Conservation (phyloP, 2,329 filamentous ascomycete species). For the Alternaria sp. region DNA sequence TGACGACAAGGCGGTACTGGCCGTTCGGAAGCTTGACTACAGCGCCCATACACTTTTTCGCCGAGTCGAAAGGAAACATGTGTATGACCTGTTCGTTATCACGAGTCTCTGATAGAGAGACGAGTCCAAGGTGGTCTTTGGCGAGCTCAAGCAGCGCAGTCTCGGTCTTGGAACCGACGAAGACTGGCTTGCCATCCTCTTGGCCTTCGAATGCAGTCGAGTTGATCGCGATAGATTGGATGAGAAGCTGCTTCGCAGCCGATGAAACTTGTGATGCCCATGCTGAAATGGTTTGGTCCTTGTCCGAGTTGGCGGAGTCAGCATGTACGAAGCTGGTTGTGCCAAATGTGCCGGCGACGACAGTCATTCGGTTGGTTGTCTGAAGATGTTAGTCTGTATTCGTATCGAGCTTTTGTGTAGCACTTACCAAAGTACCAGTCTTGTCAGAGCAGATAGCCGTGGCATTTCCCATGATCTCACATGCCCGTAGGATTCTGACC, state of each 20-base stretch:
- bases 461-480: slow-evolving; percentile 49
- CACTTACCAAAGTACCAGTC: slow-evolving; percentile 40
- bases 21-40: slow-evolving; percentile 60
- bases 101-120: slow-evolving; percentile 58
- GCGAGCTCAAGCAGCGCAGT: slow-evolving; percentile 63
- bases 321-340: slow-evolving; percentile 59
- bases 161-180: slow-evolving; percentile 66
- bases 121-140: slow-evolving; percentile 61
- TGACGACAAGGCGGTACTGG: slow-evolving; percentile 61
- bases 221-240: slow-evolving; percentile 49
- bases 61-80: slow-evolving; percentile 64
- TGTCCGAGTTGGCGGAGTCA: slow-evolving; percentile 52
- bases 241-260: slow-evolving; percentile 40
- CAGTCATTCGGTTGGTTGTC: slow-evolving; percentile 54
- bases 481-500: slow-evolving; percentile 43
- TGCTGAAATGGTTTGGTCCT: slow-evolving; percentile 51
- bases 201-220: slow-evolving; percentile 63
- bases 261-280: slow-evolving; percentile 56
- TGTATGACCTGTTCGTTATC: slow-evolving; percentile 59
- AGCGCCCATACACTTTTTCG: slow-evolving; percentile 65
- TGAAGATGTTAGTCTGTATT: slow-evolving; percentile 12
- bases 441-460: slow-evolving; percentile 50
- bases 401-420: fast-evolving
- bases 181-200: slow-evolving; percentile 56
- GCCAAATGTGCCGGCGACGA: slow-evolving; percentile 52